These are phyloP conservation scores for Leucocoprinus gongylophorus DNA, from an alignment of 1,284 basidiomycete species.

Conservation along the genomic window DNA sequence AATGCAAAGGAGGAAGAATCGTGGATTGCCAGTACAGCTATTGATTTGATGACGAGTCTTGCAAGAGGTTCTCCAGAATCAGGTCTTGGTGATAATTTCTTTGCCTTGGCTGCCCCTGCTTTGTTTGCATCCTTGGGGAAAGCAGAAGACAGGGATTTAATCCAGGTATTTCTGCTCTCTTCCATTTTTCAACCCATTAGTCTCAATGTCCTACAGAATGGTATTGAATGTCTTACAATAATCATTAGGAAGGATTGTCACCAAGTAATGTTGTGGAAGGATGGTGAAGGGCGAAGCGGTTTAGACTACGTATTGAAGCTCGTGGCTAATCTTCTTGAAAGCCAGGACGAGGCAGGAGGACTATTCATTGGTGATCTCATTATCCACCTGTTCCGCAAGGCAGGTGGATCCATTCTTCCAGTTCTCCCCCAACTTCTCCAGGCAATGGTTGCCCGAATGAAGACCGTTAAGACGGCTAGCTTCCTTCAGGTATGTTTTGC, in stretches of 20 bases:
- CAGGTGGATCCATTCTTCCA: constrained; percentile 69
- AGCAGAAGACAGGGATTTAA: constrained; percentile 77
- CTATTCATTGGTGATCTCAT: constrained; percentile 92
- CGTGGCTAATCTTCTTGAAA: constrained; percentile 70
- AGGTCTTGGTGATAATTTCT: constrained; percentile 72
- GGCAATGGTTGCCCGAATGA: constrained; percentile 78
- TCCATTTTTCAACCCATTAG: neutral
- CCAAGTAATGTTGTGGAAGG: constrained; percentile 74
- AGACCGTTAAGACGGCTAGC: constrained; percentile 77
- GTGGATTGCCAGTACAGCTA: constrained; percentile 70
- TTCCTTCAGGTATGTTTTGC: constrained; percentile 66
- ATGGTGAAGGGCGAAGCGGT: constrained; percentile 61
- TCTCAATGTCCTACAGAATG: constrained; percentile 46
- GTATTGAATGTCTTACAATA: constrained; percentile 75
- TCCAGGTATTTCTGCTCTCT: constrained; percentile 50
- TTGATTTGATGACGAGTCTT: constrained; percentile 74
- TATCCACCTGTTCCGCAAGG: constrained; percentile 81
- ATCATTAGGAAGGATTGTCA: constrained; percentile 82
- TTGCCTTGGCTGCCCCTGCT: constrained; percentile 63
- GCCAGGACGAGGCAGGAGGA: constrained; percentile 81
- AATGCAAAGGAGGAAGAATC: constrained; percentile 53
- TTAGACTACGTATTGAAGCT: constrained; percentile 68
- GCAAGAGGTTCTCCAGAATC: constrained; percentile 56
- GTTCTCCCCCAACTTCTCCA: constrained; percentile 82
- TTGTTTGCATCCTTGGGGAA: constrained; percentile 63